Base-by-base conservation (phyloP, 768 basidiomycete genomes). In the Asterophora lycoperdoides region DNA sequence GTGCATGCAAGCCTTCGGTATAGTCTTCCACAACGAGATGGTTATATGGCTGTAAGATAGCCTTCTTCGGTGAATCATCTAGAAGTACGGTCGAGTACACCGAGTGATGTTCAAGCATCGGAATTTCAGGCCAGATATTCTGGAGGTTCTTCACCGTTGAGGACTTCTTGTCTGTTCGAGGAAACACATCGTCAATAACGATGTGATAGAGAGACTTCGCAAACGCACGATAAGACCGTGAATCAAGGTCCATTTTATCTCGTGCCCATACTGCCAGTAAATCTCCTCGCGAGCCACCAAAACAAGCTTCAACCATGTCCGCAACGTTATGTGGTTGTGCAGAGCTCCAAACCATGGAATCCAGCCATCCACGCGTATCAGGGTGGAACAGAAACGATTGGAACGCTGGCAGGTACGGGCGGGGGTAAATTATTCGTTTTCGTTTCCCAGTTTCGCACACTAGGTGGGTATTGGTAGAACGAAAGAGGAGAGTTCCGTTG, bases 261-360 rank as follows among this genome's bases (percentile, higher is more conserved):
- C 89, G 71, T 17, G 86, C 85, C 89, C 89, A 92, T 0, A 89
- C 71, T 0, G 79, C 83, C 13, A 77, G 63, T 5, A 89, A 64
- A 14, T 64, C 60, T 1, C 55, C 42, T 42, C 66, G 65, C 26
- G 65, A 60, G 1, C 66, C 56, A 8, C 71, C 78, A 61, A 89
- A 89, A 30, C 74, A 72, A 26, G 69, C 69, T 23, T 76, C 61
- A 0, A 86, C 83, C 89, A 91, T 90, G 56, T 82, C 80, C 1
- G 66, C 62, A 6, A 89, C 88, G 59, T 78, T 87, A 42, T 81
- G 81, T 2, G 86, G 85, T 57, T 89, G 85, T 2, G 89, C 89
- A 7, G 84, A 87, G 59, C 84, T 86, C 89, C 89, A 92, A 5
- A 92, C 77, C 85, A 91, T 90, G 8, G 84, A 80, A 49, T 89